Percentiles rank a stretch among this genome's conserved stretches.
Conservation (phyloP, 371 early-diverging fungal genomes). For the Syncephalastrum monosporum region DNA sequence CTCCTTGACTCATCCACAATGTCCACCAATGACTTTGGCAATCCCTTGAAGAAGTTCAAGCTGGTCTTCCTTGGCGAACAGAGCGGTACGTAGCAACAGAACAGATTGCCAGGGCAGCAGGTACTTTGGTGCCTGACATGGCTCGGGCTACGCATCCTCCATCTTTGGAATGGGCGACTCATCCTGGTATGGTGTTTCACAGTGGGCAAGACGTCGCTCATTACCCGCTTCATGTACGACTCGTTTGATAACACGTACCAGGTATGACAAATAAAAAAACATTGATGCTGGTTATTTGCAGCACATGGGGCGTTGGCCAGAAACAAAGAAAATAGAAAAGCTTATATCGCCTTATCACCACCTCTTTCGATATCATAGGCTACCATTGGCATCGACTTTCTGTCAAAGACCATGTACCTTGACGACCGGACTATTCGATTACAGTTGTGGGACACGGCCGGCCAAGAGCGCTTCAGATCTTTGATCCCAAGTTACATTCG, state of each 20-base stretch:
- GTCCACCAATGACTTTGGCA: constrained; percentile 46
- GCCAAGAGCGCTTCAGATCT: constrained; percentile 97
- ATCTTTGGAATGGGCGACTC: not conserved
- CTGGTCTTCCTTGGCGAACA: constrained; percentile 96
- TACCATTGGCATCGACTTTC: constrained; percentile 99
- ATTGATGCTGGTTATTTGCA: no score
- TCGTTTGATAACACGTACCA: constrained; percentile 95
- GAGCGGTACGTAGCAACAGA: constrained; percentile 70
- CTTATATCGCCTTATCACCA: no score
- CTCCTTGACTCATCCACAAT: constrained; percentile 13
- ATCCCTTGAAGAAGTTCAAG: constrained; percentile 86
- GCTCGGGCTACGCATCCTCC: not conserved
- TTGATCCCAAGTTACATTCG: constrained; percentile 99
- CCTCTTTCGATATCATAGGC: constrained; percentile 63
- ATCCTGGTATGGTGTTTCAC: not conserved
- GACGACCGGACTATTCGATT: constrained; percentile 96
- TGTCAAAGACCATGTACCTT: constrained; percentile 97
- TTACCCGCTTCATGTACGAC: constrained; percentile 98
- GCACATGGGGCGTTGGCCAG: no score
- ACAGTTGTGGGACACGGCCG: constrained; percentile 99
- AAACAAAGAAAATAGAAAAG: not conserved
- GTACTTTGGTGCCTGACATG: no score
- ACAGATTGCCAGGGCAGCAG: no score
- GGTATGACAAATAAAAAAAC: constrained; percentile 13
- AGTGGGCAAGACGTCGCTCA: constrained; percentile 98